A percentile compares a stretch with the other conserved stretches of the same genome.
phyloP scores from a whole-genome alignment of 148 eudicot genomes.

The Vaccinium myrtillus region DNA sequence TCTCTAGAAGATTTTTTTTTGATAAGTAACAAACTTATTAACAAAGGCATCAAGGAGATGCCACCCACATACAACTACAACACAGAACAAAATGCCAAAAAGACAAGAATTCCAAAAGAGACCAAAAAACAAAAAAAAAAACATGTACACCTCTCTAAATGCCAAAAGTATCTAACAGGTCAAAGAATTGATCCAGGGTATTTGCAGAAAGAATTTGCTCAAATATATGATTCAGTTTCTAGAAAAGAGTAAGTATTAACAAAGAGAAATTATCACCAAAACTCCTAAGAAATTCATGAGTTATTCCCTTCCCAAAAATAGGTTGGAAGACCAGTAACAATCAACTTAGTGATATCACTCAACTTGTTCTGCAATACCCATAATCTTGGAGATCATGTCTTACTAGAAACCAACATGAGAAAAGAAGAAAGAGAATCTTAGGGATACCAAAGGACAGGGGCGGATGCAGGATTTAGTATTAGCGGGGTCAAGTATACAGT shows the following conservation, averaged over 20 bases:
- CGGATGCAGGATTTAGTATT: too few species aligned
- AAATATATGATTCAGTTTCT: background rate
- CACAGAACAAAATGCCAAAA: too few species aligned
- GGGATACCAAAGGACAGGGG: background rate
- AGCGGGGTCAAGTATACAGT: too few species aligned
- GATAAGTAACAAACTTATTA: too few species aligned
- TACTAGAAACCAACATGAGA: background rate
- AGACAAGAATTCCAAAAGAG: too few species aligned
- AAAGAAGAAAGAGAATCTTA: background rate
- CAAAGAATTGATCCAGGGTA: background rate
- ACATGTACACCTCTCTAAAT: too few species aligned
- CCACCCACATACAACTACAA: too few species aligned
- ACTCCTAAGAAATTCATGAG: background rate
- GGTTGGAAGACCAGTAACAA: background rate
- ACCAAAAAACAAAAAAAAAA: too few species aligned
- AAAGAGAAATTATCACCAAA: background rate
- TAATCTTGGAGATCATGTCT: background rate
- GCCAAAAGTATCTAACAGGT: too few species aligned
- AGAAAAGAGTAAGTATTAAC: background rate
- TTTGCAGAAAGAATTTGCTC: background rate
- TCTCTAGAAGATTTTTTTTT: background rate
- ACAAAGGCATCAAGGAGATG: too few species aligned
- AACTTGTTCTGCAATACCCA: background rate
- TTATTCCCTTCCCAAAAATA: conserved; percentile 1
- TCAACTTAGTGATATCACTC: background rate